phyloP scores from a whole-genome alignment of 2,329 filamentous ascomycete species.

The Calonectria hongkongensis region DNA sequence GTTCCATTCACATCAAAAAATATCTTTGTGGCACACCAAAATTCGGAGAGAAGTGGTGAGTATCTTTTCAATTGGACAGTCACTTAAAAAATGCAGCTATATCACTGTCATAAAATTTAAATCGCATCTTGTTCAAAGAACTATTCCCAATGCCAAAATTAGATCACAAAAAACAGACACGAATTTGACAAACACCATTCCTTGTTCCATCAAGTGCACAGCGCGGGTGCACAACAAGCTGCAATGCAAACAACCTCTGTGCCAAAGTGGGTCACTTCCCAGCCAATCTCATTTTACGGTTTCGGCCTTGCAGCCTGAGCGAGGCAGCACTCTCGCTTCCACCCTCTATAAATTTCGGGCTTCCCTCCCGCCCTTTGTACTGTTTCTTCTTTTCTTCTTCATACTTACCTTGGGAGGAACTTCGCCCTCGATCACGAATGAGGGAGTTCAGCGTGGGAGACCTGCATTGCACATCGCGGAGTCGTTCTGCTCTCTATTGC shows the following conservation, averaged over 20 bases:
- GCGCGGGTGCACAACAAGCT: slow-evolving; percentile 4
- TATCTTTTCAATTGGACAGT: neutral
- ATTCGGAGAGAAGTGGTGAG: neutral
- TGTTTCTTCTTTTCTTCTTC: slow-evolving; percentile 64
- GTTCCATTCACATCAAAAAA: neutral
- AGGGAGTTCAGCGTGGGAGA: slow-evolving; percentile 65
- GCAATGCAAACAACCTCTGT: neutral
- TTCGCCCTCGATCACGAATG: slow-evolving; percentile 66
- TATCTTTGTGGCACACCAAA: neutral
- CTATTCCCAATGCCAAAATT: neutral
- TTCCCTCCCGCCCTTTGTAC: slow-evolving; percentile 30
- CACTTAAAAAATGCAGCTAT: neutral
- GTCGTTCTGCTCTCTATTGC: slow-evolving; percentile 69
- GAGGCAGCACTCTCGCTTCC: slow-evolving; percentile 25
- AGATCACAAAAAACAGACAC: too few species aligned
- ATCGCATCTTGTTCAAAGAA: too few species aligned
- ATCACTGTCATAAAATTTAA: too few species aligned
- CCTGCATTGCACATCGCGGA: slow-evolving; percentile 75
- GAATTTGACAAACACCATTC: too few species aligned
- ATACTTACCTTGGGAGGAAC: slow-evolving; percentile 73
- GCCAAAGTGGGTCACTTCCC: slow-evolving; percentile 6
- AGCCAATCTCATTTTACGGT: slow-evolving; percentile 33
- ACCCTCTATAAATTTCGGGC: slow-evolving; percentile 58
- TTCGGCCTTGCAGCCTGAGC: slow-evolving; percentile 37
- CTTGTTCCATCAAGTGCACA: neutral